Evolutionary conservation across 768 basidiomycete genomes (phyloP).

Genomic region (Hericium coralloides): DNA sequence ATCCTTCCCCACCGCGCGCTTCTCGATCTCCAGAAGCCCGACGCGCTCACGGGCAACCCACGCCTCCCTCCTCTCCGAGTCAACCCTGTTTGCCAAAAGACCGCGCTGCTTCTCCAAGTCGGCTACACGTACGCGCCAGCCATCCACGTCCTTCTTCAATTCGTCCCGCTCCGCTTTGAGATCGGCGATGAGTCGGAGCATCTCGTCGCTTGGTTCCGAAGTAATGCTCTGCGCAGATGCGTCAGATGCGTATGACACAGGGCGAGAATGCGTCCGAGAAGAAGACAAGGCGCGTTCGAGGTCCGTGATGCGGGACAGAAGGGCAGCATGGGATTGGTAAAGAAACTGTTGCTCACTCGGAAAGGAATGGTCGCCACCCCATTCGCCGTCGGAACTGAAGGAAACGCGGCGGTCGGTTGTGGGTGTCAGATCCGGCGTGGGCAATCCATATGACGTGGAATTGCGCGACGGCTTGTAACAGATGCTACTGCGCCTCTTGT

Average conservation of each 20-base stretch:
- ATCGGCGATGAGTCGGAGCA: conserved; percentile 66
- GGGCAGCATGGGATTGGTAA: conserved; percentile 74
- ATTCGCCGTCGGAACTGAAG: conserved; percentile 24
- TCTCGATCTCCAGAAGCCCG: conserved; percentile 60
- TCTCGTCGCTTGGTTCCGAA: conserved; percentile 63
- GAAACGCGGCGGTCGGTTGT: conserved; percentile 39
- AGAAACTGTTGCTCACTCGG: conserved; percentile 76
- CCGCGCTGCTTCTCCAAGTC: conserved; percentile 67
- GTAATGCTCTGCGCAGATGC: conserved; percentile 22
- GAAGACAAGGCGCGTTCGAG: conserved; percentile 64
- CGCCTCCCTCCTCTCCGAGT: conserved; percentile 72
- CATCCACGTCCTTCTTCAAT: conserved; percentile 79
- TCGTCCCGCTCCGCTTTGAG: conserved; percentile 87
- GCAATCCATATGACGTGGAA: conserved; percentile 37
- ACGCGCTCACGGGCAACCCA: conserved; percentile 76
- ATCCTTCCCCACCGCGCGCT: conserved; percentile 42
- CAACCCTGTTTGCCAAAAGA: conserved; percentile 59
- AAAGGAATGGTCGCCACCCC: conserved; percentile 13
- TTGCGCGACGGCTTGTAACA: conserved; percentile 52
- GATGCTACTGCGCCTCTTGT: conserved; percentile 57
- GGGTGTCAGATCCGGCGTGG: conserved; percentile 72
- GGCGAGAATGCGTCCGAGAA: conserved; percentile 29
- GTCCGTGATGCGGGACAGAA: conserved; percentile 75
- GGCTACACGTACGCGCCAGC: conserved; percentile 71
- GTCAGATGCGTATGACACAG: conserved; percentile 41